phyloP scores from a whole-genome alignment of 768 basidiomycete genomes.

The Kwoniella botswanensis region DNA sequence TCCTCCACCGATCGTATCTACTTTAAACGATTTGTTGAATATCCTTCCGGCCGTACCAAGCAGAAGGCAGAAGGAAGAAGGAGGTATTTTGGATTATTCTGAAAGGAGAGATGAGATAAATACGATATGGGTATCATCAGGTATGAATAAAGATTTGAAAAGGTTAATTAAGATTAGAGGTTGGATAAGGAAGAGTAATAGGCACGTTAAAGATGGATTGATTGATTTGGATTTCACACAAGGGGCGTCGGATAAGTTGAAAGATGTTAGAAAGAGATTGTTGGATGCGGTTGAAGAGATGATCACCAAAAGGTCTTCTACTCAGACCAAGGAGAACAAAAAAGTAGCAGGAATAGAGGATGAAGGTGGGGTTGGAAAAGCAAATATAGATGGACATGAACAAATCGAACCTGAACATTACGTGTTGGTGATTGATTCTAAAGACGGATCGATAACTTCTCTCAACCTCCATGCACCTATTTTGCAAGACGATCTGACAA shows the following conservation, averaged over 20 bases:
- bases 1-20: constrained; percentile 22
- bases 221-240: constrained; percentile 29
- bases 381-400: background rate
- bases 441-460: constrained; percentile 8
- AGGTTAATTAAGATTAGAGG: constrained; percentile 20
- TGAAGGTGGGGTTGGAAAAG: background rate
- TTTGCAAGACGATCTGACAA: background rate
- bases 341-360: background rate
- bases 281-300: constrained; percentile 8
- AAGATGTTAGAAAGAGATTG: constrained; percentile 5
- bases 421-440: constrained; percentile 13
- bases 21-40: constrained; percentile 18
- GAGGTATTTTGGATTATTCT: constrained; percentile 13
- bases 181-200: constrained; percentile 16
- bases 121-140: constrained; percentile 28
- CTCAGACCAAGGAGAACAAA: too few species aligned
- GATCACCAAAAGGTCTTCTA: background rate
- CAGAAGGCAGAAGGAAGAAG: background rate
- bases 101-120: constrained; percentile 12
- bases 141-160: constrained; percentile 20
- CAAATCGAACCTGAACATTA: constrained; percentile 25
- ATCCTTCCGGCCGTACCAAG: constrained; percentile 1
- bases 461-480: background rate
- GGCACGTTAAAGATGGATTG: background rate
- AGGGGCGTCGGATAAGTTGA: constrained; percentile 12